Conservation (phyloP, 192 early-diverging fungal species). For the Pilaira anomala region DNA sequence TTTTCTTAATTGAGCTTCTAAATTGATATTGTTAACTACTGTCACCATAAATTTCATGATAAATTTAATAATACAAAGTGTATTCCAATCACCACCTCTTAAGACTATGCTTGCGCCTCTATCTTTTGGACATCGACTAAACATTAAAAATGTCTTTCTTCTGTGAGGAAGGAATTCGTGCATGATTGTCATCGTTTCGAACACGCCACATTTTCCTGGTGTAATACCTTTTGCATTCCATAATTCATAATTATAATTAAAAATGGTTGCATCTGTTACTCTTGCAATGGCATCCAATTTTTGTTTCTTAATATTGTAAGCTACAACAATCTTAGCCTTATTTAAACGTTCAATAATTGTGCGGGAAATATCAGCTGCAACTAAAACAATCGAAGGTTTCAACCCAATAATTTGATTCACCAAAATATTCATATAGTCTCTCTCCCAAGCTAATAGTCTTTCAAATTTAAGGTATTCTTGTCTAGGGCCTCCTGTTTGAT, state of each 20-base stretch:
- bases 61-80: conserved; percentile 74
- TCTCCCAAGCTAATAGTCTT: conserved; percentile 77
- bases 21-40: conserved; percentile 79
- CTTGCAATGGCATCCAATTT: conserved; percentile 82
- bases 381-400: conserved; percentile 76
- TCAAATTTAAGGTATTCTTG: conserved; percentile 37
- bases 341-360: conserved; percentile 78
- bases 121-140: conserved; percentile 77
- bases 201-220: conserved; percentile 71
- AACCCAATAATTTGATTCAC: conserved; percentile 73
- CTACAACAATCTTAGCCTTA: conserved; percentile 73
- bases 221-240: conserved; percentile 50
- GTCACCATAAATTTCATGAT: conserved; percentile 81
- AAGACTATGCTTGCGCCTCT: conserved; percentile 85
- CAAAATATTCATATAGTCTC: conserved; percentile 74
- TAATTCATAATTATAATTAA: conserved; percentile 78
- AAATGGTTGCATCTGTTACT: conserved; percentile 79
- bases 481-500: not conserved
- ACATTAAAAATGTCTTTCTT: conserved; percentile 83
- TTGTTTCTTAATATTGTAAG: conserved; percentile 77
- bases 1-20: conserved; percentile 58
- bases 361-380: conserved; percentile 75
- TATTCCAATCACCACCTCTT: conserved; percentile 71
- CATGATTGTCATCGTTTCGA: conserved; percentile 76
- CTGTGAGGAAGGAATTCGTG: conserved; percentile 74